Base-by-base conservation (phyloP, 2,329 filamentous ascomycete species). In the Fusarium udum region DNA sequence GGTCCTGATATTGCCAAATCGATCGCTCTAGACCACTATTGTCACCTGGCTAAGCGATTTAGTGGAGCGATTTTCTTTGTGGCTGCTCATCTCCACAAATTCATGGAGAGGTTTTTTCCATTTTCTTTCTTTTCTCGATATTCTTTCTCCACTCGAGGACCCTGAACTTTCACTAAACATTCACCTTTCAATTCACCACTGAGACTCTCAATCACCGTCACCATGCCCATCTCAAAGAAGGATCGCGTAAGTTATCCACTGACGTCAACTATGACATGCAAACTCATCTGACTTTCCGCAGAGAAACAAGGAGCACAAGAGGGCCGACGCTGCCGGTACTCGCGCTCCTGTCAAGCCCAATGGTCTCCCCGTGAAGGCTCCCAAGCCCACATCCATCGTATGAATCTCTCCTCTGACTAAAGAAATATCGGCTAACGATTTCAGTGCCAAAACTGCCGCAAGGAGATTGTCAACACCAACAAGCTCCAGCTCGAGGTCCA, bases 241-340 rank as follows among this genome's bases (percentile, higher is more conserved):
- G 76, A 75, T 51, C 49, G 76, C 48, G 74, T 77, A 45, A 8
- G 75, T 71, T 2, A 6, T 9, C 4, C 3, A 31, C 28, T 11
- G 20, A 15, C 4, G 4, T 20, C 2, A 28, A 15, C 2, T n/a
- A 16, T 8, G 4, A 18, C 7, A 15, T 7, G 18, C 15, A 16
- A 51, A 34, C 45, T 57, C 56, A 59, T 37, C 48, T 55, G 28
- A 60, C 26, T 26, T 24, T 48, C 49, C 49, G 8, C 43, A 88
- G 84, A 82, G 87, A 74, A 81, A 84, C 74, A 85, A 85, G 78
- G 87, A 89, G 80, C 87, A 89, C 81, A 87, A 88, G 77, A 86
- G 85, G 72, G 87, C 85, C 46, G 87, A 89, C 8, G 84, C 84
- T 34, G 87, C 86, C 36, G 87, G 87, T 67, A 89, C 87, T 61